Evolutionary conservation across 257 asterid genomes (phyloP), one percentile per base, ranked within the genome.

Genomic region (Capsicum pubescens): DNA sequence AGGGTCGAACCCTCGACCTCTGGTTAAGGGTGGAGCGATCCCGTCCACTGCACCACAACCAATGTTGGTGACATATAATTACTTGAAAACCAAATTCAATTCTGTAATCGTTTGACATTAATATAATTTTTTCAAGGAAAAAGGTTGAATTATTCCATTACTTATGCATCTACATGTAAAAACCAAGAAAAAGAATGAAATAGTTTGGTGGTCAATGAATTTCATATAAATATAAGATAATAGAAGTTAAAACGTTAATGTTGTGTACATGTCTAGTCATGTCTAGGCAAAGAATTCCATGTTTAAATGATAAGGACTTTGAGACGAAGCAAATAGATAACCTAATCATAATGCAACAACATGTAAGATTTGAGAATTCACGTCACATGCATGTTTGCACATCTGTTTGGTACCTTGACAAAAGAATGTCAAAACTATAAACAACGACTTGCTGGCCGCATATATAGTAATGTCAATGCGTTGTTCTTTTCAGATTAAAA

Each of bases 301-400:
- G 92, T 90, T 81, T 84, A 77, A 9, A 64, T 63, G 46, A 54
- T n/a, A 86, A 84, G 64, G 6, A 11, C 50, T 21, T 82, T 44
- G 60, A 81, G 84, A 82, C 80, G 84, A 80, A 85, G 66, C 72
- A 72, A 79, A 84, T 77, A 77, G 85, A 81, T 85, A 16, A 87
- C 89, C 92, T 89, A 88, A 81, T 39, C 3, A 39, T 84, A 71
- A 74, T 80, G 52, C 60, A 71, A 84, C 52, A 55, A 84, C 39
- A 74, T 64, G 42, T 77, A 7, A 39, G 42, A 52, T 63, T 21
- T 36, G 26, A 83, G 85, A 85, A 83, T 84, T 88, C 84, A 68
- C 83, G 61, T 85, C 89, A 87, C 91, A 90, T 90, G 89, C 91
- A 90, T 90, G 89, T 46, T 39, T 79, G 69, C 55, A 80, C 84